Evolutionary conservation across 371 early-diverging fungal genomes (phyloP).

Genomic region (Mortierella sp.): DNA sequence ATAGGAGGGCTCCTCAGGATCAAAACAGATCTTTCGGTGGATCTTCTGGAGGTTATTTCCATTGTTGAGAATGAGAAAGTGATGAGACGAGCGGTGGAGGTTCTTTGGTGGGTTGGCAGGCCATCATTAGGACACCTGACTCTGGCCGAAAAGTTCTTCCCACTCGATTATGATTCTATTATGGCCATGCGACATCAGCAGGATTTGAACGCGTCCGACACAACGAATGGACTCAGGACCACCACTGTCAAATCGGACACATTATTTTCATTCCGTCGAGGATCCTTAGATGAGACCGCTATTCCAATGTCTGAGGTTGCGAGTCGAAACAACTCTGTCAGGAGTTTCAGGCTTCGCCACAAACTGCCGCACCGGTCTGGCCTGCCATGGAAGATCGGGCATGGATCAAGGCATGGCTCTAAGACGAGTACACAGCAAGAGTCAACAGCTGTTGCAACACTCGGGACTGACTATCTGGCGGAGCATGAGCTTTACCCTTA

Average conservation of each 20-base stretch:
- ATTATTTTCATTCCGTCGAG: constrained; percentile 27
- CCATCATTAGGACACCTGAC: constrained; percentile 67
- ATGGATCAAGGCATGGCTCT: constrained; percentile 14
- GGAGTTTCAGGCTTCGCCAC: constrained; percentile 20
- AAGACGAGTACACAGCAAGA: constrained; percentile 1
- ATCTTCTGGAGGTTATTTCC: constrained; percentile 68
- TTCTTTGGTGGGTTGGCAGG: constrained; percentile 54
- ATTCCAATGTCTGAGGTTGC: constrained; percentile 26
- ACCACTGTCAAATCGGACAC: constrained; percentile 25
- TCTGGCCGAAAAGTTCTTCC: constrained; percentile 64
- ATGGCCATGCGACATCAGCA: constrained; percentile 34
- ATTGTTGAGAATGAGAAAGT: constrained; percentile 57
- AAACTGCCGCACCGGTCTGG: constrained; percentile 23
- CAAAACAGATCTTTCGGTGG: constrained; percentile 69
- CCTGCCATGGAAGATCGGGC: constrained; percentile 21
- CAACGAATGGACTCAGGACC: neutral
- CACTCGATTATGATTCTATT: constrained; percentile 51
- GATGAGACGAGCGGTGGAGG: constrained; percentile 38
- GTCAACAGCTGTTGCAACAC: neutral
- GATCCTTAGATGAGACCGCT: constrained; percentile 51
- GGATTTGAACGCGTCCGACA: neutral
- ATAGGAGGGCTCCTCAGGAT: constrained; percentile 63
- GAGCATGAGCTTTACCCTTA: constrained; percentile 57
- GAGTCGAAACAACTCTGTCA: constrained; percentile 1
- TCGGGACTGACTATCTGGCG: constrained; percentile 33